These are phyloP conservation scores for Excoecaria cochinchinensis DNA, from an alignment of 345 rosid genomes.

Conservation along the genomic window DNA sequence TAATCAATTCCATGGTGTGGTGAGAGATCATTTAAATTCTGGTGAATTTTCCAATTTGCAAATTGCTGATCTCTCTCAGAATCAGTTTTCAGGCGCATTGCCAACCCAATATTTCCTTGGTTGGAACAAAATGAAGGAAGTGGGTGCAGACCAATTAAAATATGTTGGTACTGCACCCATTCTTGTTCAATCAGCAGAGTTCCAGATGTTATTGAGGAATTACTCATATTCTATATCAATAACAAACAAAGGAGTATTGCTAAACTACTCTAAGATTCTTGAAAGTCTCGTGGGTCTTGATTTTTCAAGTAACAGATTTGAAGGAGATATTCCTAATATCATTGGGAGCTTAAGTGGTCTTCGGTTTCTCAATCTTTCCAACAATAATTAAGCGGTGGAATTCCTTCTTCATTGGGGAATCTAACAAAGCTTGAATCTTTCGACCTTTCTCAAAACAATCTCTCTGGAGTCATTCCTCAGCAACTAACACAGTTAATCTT, in stretches of 20 bases:
- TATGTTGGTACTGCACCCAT: no score
- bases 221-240: not conserved
- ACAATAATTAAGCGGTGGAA: not conserved
- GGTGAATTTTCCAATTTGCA: no score
- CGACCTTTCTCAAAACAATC: conserved; percentile 9
- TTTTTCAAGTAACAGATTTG: conserved; percentile 1
- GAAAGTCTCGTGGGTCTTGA: not conserved
- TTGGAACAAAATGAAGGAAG: no score
- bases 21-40: no score
- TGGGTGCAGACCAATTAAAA: no score
- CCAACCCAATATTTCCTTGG: no score
- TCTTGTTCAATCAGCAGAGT: no score
- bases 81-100: no score
- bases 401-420: not conserved
- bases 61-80: no score
- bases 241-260: not conserved
- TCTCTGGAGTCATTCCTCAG: conserved; percentile 8
- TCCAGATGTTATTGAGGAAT: not conserved
- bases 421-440: not conserved
- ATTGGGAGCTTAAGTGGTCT: not conserved
- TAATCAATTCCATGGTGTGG: conserved; percentile 5
- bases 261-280: not conserved
- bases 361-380: not conserved
- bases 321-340: not conserved
- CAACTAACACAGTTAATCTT: not conserved